Evolutionary conservation across 768 basidiomycete species (phyloP).

Genomic region (Candolleomyces aberdarensis): DNA sequence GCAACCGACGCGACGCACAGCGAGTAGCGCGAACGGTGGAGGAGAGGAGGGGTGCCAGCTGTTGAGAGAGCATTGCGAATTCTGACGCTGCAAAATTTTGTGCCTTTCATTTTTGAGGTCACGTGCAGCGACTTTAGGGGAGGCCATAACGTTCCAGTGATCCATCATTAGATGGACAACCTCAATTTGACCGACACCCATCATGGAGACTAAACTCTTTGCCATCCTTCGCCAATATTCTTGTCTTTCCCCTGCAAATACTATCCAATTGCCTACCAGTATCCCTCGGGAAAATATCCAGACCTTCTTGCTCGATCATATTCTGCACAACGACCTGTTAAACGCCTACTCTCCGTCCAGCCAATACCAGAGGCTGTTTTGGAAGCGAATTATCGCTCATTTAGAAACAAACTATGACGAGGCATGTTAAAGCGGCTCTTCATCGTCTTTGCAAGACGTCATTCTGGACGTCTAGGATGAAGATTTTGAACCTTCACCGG

Average conservation of each 20-base stretch:
- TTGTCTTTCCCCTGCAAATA: slow-evolving; percentile 43
- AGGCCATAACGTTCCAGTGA: slow-evolving; percentile 4
- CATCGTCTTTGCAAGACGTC: not conserved
- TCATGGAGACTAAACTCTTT: slow-evolving; percentile 27
- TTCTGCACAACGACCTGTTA: slow-evolving; percentile 56
- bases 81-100: not conserved
- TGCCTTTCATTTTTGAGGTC: slow-evolving; percentile 20
- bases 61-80: slow-evolving; percentile 30
- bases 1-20: slow-evolving; percentile 23
- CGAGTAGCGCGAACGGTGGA: not conserved
- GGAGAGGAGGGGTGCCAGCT: slow-evolving; percentile 34
- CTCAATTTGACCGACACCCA: not conserved
- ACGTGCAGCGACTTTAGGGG: slow-evolving; percentile 26
- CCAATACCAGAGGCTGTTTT: slow-evolving; percentile 63
- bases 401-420: slow-evolving; percentile 48
- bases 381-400: slow-evolving; percentile 64
- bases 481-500: slow-evolving; percentile 56
- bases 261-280: slow-evolving; percentile 38
- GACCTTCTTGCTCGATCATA: slow-evolving; percentile 46
- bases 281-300: slow-evolving; percentile 42
- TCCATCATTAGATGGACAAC: not conserved
- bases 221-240: slow-evolving; percentile 50
- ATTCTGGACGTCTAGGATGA: slow-evolving; percentile 31
- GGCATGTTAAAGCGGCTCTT: slow-evolving; percentile 34
- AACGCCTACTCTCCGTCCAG: slow-evolving; percentile 56